phyloP scores from a whole-genome alignment of 345 rosid genomes.

The Lepidium aucheri region DNA sequence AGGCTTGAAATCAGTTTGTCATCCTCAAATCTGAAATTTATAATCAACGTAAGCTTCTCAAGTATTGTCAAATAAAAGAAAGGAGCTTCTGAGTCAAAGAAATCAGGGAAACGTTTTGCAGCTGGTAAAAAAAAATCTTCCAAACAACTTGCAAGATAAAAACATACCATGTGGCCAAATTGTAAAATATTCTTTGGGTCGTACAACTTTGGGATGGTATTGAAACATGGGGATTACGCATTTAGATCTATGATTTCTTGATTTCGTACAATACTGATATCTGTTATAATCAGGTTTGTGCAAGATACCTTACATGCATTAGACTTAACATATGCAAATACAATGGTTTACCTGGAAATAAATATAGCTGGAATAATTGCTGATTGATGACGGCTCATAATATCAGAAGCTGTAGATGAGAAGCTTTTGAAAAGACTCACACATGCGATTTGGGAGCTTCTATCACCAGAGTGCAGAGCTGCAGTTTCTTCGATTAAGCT shows the following conservation, averaged over 20 bases:
- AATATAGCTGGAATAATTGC: constrained; percentile 72
- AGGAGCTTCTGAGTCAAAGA: not conserved
- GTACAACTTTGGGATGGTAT: not conserved
- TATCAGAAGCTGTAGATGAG: constrained; percentile 69
- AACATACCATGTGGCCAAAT: not conserved
- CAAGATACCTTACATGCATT: constrained; percentile 2
- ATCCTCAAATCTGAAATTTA: constrained; percentile 75
- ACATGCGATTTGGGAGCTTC: constrained; percentile 74
- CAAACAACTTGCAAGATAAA: not conserved
- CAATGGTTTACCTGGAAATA: constrained; percentile 59
- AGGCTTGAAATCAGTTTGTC: constrained; percentile 71
- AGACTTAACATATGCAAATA: not conserved
- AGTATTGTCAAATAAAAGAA: not conserved
- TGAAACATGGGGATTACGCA: not conserved
- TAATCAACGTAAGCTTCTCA: not conserved
- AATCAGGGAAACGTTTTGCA: not conserved
- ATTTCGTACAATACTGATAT: not conserved
- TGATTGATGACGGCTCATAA: constrained; percentile 59
- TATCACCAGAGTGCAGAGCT: constrained; percentile 73
- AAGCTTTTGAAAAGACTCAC: constrained; percentile 76
- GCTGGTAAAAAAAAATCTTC: not conserved
- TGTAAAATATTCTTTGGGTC: not conserved
- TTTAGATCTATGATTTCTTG: not conserved
- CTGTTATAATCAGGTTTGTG: not conserved
- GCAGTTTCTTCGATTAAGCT: constrained; percentile 79